Conservation (phyloP, 306 rosid species). For the Ochetophila trinervis region DNA sequence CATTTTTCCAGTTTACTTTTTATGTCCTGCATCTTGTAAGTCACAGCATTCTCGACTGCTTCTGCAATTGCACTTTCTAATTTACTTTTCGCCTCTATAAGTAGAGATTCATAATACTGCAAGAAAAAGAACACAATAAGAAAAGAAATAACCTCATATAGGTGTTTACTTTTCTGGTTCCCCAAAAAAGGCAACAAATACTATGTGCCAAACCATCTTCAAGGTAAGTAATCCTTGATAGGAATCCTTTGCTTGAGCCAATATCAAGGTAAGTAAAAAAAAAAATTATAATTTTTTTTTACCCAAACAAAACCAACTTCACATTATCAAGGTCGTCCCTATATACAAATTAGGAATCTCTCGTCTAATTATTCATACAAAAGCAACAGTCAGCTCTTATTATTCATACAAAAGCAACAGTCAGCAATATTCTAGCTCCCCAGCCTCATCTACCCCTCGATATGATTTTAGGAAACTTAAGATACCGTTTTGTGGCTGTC, state of each 20-base stretch:
- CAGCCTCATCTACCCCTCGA: too few species aligned
- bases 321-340: neutral
- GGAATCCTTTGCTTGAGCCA: neutral
- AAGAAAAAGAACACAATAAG: slow-evolving; percentile 8
- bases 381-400: neutral
- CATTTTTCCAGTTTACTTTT: slow-evolving; percentile 68
- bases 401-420: too few species aligned
- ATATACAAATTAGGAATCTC: neutral
- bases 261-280: too few species aligned
- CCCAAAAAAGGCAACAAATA: neutral
- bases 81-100: slow-evolving; percentile 68
- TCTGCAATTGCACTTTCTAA: slow-evolving; percentile 54
- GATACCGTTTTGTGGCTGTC: too few species aligned
- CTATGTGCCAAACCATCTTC: neutral
- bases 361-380: neutral
- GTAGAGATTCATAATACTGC: slow-evolving; percentile 72
- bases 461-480: too few species aligned
- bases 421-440: too few species aligned
- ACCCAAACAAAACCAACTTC: neutral
- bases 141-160: neutral
- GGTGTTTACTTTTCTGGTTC: neutral
- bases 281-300: too few species aligned
- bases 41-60: slow-evolving; percentile 71
- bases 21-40: slow-evolving; percentile 60
- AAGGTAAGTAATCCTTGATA: neutral